Base-by-base conservation (phyloP, 2,329 filamentous ascomycete genomes). In the Coleophoma cylindrospora region DNA sequence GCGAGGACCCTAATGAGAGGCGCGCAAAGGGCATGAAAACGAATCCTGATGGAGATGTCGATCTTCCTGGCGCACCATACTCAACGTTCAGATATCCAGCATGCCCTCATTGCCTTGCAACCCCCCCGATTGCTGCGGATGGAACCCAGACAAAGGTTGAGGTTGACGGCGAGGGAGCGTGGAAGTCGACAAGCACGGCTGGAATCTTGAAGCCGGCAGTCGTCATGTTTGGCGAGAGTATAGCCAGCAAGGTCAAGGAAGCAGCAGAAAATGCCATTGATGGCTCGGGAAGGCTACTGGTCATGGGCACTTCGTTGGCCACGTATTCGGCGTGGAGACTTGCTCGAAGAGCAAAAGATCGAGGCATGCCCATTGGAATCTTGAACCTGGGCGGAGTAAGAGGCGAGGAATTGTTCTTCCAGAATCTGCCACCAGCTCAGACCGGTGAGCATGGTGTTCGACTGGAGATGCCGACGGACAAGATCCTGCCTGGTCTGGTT, bases 241-340 rank as follows among this genome's bases (percentile, higher is more conserved):
- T 97, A 45, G 74, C 80, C 0, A 68, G 70, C 1, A 62, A 70
- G 1, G 84, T 91, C 34, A 96, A 95, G 66, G 67, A 72, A 1
- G 83, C 83, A 0, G 92, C 91, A 1, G 91, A 97, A 64, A 71
- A 81, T 27, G 87, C 87, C 12, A 82, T 97, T 45, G 89, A 96
- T 61, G 77, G 78, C 27, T 87, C 90, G 1, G 83, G 83, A 6
- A 81, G 82, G 52, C 69, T 97, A 34, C 73, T 97, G 19, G 79
- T 97, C 9, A 68, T 97, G 14, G 94, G 91, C 4, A 96, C 89
- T 34, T 96, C 89, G 54, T 76, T 97, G 44, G 94, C 94, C 6
- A 97, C 94, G 0, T 97, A 95, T 67, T 96, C 91, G 11, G 94
- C 94, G 0, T 99, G 91, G 91, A 77, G 92, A 51, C 69, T 99